Base-by-base conservation (phyloP, 73 alveolate species). In the Paramecium biaurelia region DNA sequence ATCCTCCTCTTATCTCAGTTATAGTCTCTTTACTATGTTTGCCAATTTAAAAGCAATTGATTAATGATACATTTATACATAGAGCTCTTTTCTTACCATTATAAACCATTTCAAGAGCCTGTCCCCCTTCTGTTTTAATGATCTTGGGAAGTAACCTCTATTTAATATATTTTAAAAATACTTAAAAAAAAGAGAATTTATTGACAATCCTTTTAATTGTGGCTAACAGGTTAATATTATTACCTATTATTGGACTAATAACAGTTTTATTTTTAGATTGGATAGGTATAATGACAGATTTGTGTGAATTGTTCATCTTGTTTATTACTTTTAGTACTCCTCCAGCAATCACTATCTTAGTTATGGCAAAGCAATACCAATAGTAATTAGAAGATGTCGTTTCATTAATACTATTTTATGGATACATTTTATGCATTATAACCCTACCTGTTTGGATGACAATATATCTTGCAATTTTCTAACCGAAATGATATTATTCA, bases 391-490 rank as follows among this genome's bases (percentile, higher is more conserved):
- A 72, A 38, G 86, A 72, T 30, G 86, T 72, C 0, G 86, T 72
- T 14, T 72, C 86, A 18, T 72, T 72, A 18, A 32, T 72, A 1
- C n/a, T 72, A 18, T 34, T 72, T 14, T 72, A 32, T 72, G 57
- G 86, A 30, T 72, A 35, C 34, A 10, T 72, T 5, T 4, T 11
- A n/a, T 32, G 86, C 32, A 38, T 72, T 30, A 72, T 72, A 30
- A 72, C 86, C 15, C 28, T 72, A 72, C 86, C 63, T 30, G 28
- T 34, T 72, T 72, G 86, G 63, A 72, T 72, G 86, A 72, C 28
- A 72, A 72, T 72, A 28, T 72, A 34, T 72, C 28, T 72, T 53
- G 67, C 67, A 53, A 53, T 53, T 15, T 53, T 53, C 11, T 53
- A 53, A 53, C 58, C 58, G 6, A 45, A 45, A 12, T 42, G 56